phyloP scores from a whole-genome alignment of 345 rosid species.

The Pistacia integerrima region DNA sequence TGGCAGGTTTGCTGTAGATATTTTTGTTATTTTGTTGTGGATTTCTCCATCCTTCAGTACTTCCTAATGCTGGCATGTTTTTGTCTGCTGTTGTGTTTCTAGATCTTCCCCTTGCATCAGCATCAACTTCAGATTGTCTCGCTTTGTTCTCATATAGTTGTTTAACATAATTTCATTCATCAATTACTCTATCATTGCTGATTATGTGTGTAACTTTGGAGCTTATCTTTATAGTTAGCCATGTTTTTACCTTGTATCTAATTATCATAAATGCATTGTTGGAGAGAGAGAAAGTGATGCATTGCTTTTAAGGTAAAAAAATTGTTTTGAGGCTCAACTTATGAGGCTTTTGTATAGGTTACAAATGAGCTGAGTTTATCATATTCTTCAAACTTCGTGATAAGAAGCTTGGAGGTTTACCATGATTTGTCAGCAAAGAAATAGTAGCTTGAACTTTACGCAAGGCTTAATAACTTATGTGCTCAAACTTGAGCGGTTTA shows the following conservation, averaged over 20 bases:
- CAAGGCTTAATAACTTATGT: too few species aligned
- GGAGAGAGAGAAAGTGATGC: not conserved
- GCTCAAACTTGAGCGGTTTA: too few species aligned
- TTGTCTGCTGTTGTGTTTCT: not conserved
- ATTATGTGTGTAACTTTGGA: not conserved
- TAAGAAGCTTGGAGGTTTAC: not conserved
- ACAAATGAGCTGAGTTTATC: not conserved
- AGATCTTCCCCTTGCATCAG: slow-evolving; percentile 1
- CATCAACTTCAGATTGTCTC: not conserved
- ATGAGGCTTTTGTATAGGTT: not conserved
- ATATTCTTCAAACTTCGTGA: too few species aligned
- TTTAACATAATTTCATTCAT: not conserved
- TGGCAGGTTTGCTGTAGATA: slow-evolving; percentile 70
- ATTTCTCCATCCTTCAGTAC: not conserved
- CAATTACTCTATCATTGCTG: not conserved
- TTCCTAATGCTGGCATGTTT: not conserved
- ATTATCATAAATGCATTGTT: not conserved
- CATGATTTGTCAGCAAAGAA: not conserved
- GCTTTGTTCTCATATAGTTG: not conserved
- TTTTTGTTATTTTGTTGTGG: slow-evolving; percentile 5
- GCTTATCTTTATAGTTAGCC: not conserved
- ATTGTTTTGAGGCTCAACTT: not conserved
- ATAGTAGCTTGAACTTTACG: too few species aligned
- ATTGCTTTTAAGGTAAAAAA: not conserved
- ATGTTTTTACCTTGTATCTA: not conserved